Base-by-base conservation (phyloP, 768 basidiomycete genomes). In the Boletus vinaceobasis region DNA sequence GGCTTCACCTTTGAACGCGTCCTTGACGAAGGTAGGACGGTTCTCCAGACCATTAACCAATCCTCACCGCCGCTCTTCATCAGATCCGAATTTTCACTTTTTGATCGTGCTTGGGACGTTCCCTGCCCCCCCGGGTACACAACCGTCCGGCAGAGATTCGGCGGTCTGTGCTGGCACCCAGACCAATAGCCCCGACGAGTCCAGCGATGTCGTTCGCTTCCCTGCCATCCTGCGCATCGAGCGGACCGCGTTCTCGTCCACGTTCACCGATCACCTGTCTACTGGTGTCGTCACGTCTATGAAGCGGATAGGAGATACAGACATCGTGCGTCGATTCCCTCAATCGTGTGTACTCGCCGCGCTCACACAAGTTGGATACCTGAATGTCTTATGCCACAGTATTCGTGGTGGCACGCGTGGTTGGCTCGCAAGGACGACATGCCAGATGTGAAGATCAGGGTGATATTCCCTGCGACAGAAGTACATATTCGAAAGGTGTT, bases 401-500 rank as follows among this genome's bases (percentile, higher is more conserved):
- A 96, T 71, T 77, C 84, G 14, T 94, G 90, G 86, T 69, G 85
- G 33, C 82, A 88, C 54, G 92, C 79, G 3, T 93, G 88, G 85
- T 65, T 90, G n/a, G 59, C 63, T 57, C 64, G n/a, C 59, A 65
- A 15, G 37, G 59, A 57, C 38, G 72, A 65, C 38, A 27, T 65
- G 3, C 79, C 85, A 2, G 94, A 97, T 61, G 74, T 93, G 54
- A 91, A 91, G 73, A 80, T 98, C 60, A 89, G 85, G 57, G 75
- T 93, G 17, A 86, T 97, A 48, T 88, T 80, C 58, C 96, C 96
- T 15, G 93, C 93, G 2, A 98, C 93, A 0, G 89, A 93, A 8
- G 82, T 86, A 4, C 94, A 98, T 65, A 86, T 98, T 54, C 80
- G 79, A 57, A 97, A 97, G 79, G 21, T 50, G 46, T 35, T 45